These are phyloP conservation scores for Hypoxylon sp. DNA, from an alignment of 2,329 filamentous ascomycete species.

Conservation along the genomic window DNA sequence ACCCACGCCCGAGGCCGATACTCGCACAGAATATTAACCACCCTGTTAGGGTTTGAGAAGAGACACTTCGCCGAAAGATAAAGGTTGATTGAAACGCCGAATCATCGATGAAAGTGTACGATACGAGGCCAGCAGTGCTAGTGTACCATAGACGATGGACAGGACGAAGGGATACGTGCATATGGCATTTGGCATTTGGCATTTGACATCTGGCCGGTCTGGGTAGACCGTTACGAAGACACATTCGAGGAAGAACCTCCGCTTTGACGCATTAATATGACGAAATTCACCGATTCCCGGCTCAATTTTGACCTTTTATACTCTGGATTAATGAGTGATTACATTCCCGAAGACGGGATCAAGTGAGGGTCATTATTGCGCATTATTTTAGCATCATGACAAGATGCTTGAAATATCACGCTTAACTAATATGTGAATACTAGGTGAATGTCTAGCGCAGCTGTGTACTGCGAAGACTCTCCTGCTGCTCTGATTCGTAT, in stretches of 20 bases:
- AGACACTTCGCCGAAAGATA: neutral
- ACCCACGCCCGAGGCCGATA: neutral
- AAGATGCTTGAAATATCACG: neutral
- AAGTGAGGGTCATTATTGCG: neutral
- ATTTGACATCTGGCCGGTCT: conserved; percentile 24
- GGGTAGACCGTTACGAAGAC: conserved; percentile 22
- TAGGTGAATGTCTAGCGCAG: neutral
- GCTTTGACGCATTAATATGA: conserved; percentile 35
- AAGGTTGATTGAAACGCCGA: neutral
- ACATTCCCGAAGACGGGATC: neutral
- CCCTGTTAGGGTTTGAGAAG: conserved; percentile 27
- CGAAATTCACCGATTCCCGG: conserved; percentile 12
- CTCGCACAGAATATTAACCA: conserved; percentile 20
- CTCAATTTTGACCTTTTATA: neutral
- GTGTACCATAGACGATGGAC: conserved; percentile 24
- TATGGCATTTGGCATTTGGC: conserved; percentile 12
- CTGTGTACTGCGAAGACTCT: too few species aligned
- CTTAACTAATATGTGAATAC: neutral
- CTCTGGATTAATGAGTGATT: neutral
- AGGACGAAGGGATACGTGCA: conserved; percentile 16
- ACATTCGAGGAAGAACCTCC: conserved; percentile 24
- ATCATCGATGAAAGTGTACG: conserved; percentile 30
- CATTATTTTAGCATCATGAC: neutral
- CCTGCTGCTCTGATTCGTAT: neutral
- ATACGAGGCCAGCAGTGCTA: conserved; percentile 18